A percentile compares a stretch with the other conserved stretches of the same genome.
Evolutionary conservation across 2,329 filamentous ascomycete genomes (phyloP).

Genomic region (Pyricularia sp.): DNA sequence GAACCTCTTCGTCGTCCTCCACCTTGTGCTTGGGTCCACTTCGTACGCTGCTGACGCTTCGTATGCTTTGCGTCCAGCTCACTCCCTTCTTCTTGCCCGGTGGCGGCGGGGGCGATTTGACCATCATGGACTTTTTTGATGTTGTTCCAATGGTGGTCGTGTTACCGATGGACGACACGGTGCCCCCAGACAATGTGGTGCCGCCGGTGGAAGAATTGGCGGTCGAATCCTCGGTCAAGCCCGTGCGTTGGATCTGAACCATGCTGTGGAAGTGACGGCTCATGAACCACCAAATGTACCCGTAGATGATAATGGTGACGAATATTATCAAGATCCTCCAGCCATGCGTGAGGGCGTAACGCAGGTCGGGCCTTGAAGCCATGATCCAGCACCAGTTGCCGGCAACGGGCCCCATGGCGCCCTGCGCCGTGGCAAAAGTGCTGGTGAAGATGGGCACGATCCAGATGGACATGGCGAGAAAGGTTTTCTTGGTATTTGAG

Average conservation of each 20-base stretch:
- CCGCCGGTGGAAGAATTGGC: background rate
- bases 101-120: background rate
- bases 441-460: slow-evolving; percentile 25
- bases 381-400: slow-evolving; percentile 4
- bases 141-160: background rate
- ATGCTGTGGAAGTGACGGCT: background rate
- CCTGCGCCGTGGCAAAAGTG: slow-evolving; percentile 16
- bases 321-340: slow-evolving; percentile 1
- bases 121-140: background rate
- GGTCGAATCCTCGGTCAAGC: background rate
- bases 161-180: background rate
- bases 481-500: slow-evolving; percentile 15
- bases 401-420: slow-evolving; percentile 19
- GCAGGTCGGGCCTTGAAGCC: background rate
- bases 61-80: background rate
- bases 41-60: background rate
- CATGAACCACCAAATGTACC: background rate
- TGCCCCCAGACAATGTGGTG: background rate
- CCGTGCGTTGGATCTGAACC: background rate
- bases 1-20: background rate
- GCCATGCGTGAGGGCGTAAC: slow-evolving; percentile 1
- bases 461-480: slow-evolving; percentile 26
- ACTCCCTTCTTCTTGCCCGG: background rate
- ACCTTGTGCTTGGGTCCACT: background rate
- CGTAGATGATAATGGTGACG: slow-evolving; percentile 1